A percentile compares a stretch with the other conserved stretches of the same genome.
These are phyloP conservation scores for Hemileccinum impolitum DNA, from an alignment of 768 basidiomycete genomes.

Conservation along the genomic window DNA sequence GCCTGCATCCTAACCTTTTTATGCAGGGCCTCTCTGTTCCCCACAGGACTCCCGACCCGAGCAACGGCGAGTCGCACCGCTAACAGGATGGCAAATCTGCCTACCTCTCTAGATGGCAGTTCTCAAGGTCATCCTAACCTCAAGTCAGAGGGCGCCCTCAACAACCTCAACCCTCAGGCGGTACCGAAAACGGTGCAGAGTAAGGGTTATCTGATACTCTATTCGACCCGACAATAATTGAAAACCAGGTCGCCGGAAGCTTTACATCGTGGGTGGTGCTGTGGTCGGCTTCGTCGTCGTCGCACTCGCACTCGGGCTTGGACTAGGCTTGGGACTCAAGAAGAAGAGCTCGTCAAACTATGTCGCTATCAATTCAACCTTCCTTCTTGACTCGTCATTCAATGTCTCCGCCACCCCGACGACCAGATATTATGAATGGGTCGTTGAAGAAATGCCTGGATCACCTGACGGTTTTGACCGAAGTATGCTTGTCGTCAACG, in stretches of 20 bases:
- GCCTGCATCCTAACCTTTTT: background rate
- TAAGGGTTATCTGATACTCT: conserved; percentile 2
- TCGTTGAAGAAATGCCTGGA: conserved; percentile 35
- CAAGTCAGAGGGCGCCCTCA: conserved; percentile 2
- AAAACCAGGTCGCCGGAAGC: conserved; percentile 19
- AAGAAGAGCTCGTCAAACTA: conserved; percentile 13
- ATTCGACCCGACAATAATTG: background rate
- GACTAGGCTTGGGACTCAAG: conserved; percentile 26
- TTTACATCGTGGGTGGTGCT: conserved; percentile 14
- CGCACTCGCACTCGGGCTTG: conserved; percentile 28
- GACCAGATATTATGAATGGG: conserved; percentile 44
- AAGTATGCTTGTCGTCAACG: conserved; percentile 47
- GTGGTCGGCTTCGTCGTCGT: conserved; percentile 13
- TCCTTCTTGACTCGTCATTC: conserved; percentile 30
- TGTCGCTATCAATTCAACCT: conserved; percentile 26
- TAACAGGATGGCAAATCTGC: conserved; percentile 7
- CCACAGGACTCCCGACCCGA: background rate
- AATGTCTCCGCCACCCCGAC: conserved; percentile 28
- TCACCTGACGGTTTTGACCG: conserved; percentile 42
- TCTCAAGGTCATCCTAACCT: background rate
- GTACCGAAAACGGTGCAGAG: conserved; percentile 1
- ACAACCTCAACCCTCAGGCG: background rate
- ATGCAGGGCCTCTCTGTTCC: background rate
- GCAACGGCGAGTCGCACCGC: background rate
- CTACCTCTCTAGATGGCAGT: conserved; percentile 1